These are phyloP conservation scores for Tulasnella sp. DNA, from an alignment of 768 basidiomycete species.

Conservation along the genomic window DNA sequence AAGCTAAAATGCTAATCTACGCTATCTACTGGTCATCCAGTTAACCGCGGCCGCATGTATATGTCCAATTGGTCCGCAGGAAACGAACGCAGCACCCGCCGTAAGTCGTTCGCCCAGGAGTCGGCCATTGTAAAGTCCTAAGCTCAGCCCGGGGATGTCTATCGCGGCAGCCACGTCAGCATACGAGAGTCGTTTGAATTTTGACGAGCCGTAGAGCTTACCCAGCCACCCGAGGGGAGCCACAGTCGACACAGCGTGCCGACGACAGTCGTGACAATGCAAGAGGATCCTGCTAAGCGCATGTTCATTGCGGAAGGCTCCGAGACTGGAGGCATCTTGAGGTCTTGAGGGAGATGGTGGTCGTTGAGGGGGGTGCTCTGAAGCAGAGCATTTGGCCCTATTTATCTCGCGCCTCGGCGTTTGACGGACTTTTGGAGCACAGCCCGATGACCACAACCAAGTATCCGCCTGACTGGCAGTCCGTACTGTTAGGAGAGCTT, in stretches of 20 bases:
- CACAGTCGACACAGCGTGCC: too few relatives aligned
- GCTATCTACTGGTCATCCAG: slow-evolving; percentile 3
- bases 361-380: background rate
- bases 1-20: background rate
- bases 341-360: background rate
- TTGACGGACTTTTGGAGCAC: too few relatives aligned
- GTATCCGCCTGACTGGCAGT: too few relatives aligned
- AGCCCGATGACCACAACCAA: too few relatives aligned
- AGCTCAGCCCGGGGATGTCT: background rate
- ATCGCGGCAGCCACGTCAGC: background rate
- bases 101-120: background rate
- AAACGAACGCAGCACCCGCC: background rate
- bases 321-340: too few relatives aligned
- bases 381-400: background rate
- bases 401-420: background rate
- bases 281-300: too few relatives aligned
- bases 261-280: too few relatives aligned
- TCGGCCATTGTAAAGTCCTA: background rate
- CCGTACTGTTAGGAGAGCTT: too few relatives aligned
- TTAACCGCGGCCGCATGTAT: background rate
- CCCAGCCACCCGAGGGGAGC: background rate
- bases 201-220: background rate
- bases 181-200: background rate
- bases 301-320: too few relatives aligned
- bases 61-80: too few relatives aligned